phyloP scores from a whole-genome alignment of 768 basidiomycete genomes.

The Lentinula boryana region DNA sequence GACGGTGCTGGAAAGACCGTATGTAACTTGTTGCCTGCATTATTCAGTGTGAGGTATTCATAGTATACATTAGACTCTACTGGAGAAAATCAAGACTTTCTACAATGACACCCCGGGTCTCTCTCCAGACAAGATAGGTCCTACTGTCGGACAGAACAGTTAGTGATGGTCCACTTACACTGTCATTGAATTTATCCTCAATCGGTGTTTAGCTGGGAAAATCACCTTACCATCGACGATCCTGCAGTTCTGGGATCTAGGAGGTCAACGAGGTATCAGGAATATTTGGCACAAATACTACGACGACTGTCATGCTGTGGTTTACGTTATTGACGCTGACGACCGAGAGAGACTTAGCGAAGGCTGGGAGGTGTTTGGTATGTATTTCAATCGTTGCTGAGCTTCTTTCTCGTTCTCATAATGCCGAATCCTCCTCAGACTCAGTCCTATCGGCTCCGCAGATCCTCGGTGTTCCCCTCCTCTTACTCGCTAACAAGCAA shows the following conservation, averaged over 20 bases:
- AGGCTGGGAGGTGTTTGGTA: slow-evolving; percentile 97
- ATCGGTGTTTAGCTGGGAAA: slow-evolving; percentile 66
- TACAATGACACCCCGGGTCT: slow-evolving; percentile 86
- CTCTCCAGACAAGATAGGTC: slow-evolving; percentile 89
- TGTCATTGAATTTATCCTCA: background rate
- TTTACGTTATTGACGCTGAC: slow-evolving; percentile 90
- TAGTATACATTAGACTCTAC: slow-evolving; percentile 52
- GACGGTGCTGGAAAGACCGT: slow-evolving; percentile 93
- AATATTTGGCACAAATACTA: slow-evolving; percentile 95
- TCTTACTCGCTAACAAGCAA: slow-evolving; percentile 96
- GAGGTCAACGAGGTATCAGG: slow-evolving; percentile 90
- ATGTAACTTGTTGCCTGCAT: slow-evolving; percentile 12
- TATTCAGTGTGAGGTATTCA: background rate
- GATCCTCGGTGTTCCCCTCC: slow-evolving; percentile 83
- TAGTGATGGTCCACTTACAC: background rate
- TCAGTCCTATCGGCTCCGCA: slow-evolving; percentile 84
- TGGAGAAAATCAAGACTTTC: slow-evolving; percentile 91
- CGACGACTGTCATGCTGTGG: slow-evolving; percentile 94
- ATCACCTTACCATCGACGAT: slow-evolving; percentile 91
- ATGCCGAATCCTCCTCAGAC: slow-evolving; percentile 36
- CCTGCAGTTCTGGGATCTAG: slow-evolving; percentile 95
- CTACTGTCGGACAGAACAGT: slow-evolving; percentile 99
- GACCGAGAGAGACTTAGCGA: slow-evolving; percentile 86
- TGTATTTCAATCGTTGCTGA: slow-evolving; percentile 18
- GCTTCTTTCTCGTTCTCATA: background rate